phyloP scores from a whole-genome alignment of 2,329 filamentous ascomycete genomes.

The Dryadomyces quercus-mongolicae region DNA sequence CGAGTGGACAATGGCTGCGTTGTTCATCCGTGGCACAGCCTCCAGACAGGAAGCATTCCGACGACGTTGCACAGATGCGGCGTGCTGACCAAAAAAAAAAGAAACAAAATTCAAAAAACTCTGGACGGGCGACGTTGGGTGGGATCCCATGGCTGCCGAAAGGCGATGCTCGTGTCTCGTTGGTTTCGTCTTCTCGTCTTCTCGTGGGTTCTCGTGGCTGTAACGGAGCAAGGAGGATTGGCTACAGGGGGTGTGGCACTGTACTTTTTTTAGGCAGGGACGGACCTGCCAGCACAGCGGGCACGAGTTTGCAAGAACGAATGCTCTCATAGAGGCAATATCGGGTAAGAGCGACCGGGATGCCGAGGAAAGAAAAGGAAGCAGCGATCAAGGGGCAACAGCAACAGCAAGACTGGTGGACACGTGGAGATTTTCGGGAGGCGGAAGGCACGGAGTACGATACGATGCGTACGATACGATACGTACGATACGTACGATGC shows the following conservation, averaged over 20 bases:
- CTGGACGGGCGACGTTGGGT: not conserved
- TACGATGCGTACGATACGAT: not conserved
- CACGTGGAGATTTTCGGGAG: not conserved
- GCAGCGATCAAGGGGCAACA: not conserved
- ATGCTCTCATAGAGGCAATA: not conserved
- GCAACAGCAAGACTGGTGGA: not conserved
- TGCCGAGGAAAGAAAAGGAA: not conserved
- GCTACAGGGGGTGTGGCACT: not conserved
- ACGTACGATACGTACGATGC: not conserved
- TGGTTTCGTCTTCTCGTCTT: too few species aligned
- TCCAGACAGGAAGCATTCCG: not conserved
- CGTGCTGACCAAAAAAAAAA: not conserved
- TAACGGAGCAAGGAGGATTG: too few species aligned
- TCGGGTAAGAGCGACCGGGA: not conserved
- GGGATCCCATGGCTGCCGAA: too few species aligned
- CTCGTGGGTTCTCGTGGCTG: too few species aligned
- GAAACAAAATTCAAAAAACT: not conserved
- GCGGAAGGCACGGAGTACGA: not conserved
- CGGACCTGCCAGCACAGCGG: not conserved
- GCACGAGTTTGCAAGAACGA: not conserved
- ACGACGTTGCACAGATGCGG: not conserved
- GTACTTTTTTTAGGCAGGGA: not conserved
- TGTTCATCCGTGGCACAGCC: not conserved
- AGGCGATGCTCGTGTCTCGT: too few species aligned
- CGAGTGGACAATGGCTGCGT: not conserved